Evolutionary conservation across 441 rosid genomes (phyloP).

Genomic region (Capsella rubella): DNA sequence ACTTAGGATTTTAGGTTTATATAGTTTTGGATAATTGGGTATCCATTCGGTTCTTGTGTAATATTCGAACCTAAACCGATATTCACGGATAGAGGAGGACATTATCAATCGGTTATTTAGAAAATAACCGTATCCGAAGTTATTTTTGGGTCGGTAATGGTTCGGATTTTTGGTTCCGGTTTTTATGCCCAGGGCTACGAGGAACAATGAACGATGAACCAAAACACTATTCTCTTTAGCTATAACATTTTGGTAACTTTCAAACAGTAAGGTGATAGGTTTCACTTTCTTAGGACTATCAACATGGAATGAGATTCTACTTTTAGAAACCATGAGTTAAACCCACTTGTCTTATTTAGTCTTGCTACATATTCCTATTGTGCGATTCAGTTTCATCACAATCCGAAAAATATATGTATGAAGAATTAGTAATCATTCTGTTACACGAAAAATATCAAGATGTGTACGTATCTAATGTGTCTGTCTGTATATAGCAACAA

Average conservation of each 20-base stretch:
- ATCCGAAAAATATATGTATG: not conserved
- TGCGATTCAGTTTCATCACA: not conserved
- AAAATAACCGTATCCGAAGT: too few relatives aligned
- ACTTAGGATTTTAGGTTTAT: too few relatives aligned
- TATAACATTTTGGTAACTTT: not conserved
- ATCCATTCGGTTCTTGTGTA: too few relatives aligned
- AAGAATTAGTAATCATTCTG: not conserved
- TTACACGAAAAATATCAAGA: constrained; percentile 28
- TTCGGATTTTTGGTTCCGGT: too few relatives aligned
- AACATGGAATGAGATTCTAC: not conserved
- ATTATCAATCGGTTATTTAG: too few relatives aligned
- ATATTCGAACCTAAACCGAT: too few relatives aligned
- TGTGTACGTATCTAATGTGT: constrained; percentile 25
- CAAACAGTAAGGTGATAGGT: not conserved
- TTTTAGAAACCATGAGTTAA: not conserved
- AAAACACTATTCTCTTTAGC: too few relatives aligned
- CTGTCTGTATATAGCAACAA: constrained; percentile 17
- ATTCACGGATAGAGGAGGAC: too few relatives aligned
- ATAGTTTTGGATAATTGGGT: too few relatives aligned
- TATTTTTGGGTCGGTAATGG: too few relatives aligned
- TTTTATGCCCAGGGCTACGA: too few relatives aligned
- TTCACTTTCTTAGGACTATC: not conserved
- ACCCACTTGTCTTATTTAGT: not conserved
- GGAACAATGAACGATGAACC: too few relatives aligned
- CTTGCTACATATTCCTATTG: not conserved